Base-by-base conservation (phyloP, 352 stramenopile genomes). In the Aphanomyces invadans region DNA sequence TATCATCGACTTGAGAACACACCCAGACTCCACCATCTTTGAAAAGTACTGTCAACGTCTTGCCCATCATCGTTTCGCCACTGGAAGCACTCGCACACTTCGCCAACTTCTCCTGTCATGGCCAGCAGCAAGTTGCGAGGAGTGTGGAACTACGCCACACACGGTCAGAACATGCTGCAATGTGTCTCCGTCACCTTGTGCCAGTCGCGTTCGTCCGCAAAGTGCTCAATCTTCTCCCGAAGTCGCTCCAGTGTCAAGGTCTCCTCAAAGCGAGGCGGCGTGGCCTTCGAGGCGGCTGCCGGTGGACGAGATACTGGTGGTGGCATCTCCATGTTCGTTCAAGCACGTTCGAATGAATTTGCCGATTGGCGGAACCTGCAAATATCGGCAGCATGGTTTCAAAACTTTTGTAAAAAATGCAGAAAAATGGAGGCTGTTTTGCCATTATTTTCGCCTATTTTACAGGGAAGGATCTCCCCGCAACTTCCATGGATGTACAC, bases 61-160 rank as follows among this genome's bases (percentile, higher is more conserved):
- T 80, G 65, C 1, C 36, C 63, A 19, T 87, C 75, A 70, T 98
- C 93, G 15, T 82, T 88, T 49, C 88, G 87, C 94, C 94, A 99
- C 77, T 99, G 95, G 51, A 98, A 93, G n/a, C 96, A 75, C 76
- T 98, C 93, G 23, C 88, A 90, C 46, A 99, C 69, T 73, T 99
- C 96, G 32, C 96, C 95, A 2, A 98, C 78, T 78, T 99, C 95
- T 21, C 95, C 94, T 5, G 95, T 81, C 9, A 99, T 72, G 21
- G 95, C 96, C 44, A 99, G 72, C 31, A 97, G 53, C 39, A 99
- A 73, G 73, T 98, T 99, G 3, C 95, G 86, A 49, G 95, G 87
- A 28, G 78, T 87, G 71, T 96, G 88, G 65, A 85, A 95, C 48
- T 78, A 61, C 33, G 19, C 19, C 36, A 46, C n/a, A 62, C 10